Evolutionary conservation across 352 stramenopile genomes (phyloP), one percentile per base, ranked within the genome.

Genomic region (Phytophthora lateralis): DNA sequence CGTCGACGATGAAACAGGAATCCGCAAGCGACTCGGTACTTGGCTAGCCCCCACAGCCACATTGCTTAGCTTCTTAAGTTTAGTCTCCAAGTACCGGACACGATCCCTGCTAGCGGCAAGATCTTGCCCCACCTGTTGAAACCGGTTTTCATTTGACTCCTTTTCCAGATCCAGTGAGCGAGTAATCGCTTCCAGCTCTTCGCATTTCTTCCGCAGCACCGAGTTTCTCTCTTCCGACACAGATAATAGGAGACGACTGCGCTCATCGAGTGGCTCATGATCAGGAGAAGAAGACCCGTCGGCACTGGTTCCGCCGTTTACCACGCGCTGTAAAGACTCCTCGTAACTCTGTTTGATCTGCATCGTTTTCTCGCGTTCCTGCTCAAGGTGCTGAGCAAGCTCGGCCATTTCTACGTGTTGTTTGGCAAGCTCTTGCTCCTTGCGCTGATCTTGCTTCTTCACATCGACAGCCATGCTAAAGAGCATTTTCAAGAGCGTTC

Each of bases 401-500:
- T 95, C 85, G 9, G 45, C 71, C 55, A 92, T 79, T 51, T 90
- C 80, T 15, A 94, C 79, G 54, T 91, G 73, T 32, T 89, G 74
- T 47, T 89, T 93, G 8, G 80, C 76, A 45, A 94, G 63, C 26
- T 92, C 78, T 39, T 90, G 81, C 43, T 95, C 85, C 51, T 89
- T 93, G 3, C 71, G 60, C 46, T 94, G 82, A n/a, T 94, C 84
- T 52, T 94, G 77, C 52, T 93, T 95, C 55, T 93, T 93, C 45
- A 93, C 80, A 55, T 93, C 80, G 0, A 96, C 84, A n/a, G 88
- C 85, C 83, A 93, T 95, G 20, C 82, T 62, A 48, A 96, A 96
- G 42, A 96, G 63, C 73, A 92, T 89, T 53, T 93, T 92, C 24
- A 96, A 43, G 39, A 96, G 63, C 6, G 82, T 93, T 12, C 85